These are phyloP conservation scores for Cucumis hystrix DNA, from an alignment of 306 rosid genomes.

Conservation along the genomic window DNA sequence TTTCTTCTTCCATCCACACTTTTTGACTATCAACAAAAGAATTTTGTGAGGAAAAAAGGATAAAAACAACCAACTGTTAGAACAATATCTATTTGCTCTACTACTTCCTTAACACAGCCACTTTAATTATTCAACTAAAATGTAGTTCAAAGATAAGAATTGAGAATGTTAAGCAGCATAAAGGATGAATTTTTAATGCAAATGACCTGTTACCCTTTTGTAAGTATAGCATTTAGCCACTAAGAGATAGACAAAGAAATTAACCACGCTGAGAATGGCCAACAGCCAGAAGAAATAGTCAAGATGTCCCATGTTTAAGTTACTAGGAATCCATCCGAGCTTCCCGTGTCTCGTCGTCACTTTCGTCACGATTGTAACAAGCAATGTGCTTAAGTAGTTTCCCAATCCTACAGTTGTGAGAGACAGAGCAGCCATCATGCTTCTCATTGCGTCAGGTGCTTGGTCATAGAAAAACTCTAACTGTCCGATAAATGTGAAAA, in stretches of 20 bases:
- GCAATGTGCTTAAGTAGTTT: constrained; percentile 58
- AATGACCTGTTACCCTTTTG: constrained; percentile 32
- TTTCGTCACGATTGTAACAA: constrained; percentile 46
- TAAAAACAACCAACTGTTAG: not conserved
- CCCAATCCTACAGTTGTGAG: constrained; percentile 61
- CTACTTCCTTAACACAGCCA: not conserved
- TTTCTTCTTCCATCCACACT: not conserved
- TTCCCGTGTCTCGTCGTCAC: constrained; percentile 43
- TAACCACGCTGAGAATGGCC: constrained; percentile 44
- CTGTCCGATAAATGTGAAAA: constrained; percentile 51
- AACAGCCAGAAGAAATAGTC: constrained; percentile 69
- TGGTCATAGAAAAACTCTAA: constrained; percentile 61
- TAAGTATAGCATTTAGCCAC: constrained; percentile 49
- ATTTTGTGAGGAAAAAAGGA: not conserved
- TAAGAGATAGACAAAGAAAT: constrained; percentile 43
- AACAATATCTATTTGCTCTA: not conserved
- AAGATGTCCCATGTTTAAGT: constrained; percentile 72
- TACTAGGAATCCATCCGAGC: constrained; percentile 78
- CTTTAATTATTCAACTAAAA: not conserved
- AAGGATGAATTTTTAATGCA: not conserved
- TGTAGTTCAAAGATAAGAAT: not conserved
- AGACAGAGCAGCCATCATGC: constrained; percentile 61
- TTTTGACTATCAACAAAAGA: constrained; percentile 1
- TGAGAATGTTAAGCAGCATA: not conserved
- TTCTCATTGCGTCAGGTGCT: constrained; percentile 88